A percentile compares a stretch with the other conserved stretches of the same genome.
Evolutionary conservation across 2,329 filamentous ascomycete genomes (phyloP).

Genomic region (Herpotrichia juniperi): DNA sequence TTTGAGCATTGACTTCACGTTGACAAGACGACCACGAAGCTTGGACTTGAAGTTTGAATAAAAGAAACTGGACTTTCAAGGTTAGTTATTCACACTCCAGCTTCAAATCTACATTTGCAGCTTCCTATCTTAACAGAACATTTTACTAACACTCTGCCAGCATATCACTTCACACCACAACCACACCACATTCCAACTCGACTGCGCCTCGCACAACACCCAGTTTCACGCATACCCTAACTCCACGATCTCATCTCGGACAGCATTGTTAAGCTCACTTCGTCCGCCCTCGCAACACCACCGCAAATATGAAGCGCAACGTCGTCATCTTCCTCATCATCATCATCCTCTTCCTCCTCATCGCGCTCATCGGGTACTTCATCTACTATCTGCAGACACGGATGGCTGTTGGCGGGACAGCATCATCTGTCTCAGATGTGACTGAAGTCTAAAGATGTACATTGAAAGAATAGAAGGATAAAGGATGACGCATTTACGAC

Average conservation of each 20-base stretch:
- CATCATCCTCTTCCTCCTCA: slow-evolving; percentile 59
- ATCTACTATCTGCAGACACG: slow-evolving; percentile 57
- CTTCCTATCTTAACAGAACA: background rate
- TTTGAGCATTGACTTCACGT: slow-evolving; percentile 1
- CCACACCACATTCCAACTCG: background rate
- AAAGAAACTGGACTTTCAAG: background rate
- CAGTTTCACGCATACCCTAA: too few relatives aligned
- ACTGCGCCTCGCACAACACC: too few relatives aligned
- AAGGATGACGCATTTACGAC: background rate
- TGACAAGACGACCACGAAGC: background rate
- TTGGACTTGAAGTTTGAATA: background rate
- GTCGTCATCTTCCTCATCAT: slow-evolving; percentile 60
- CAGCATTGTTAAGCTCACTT: too few relatives aligned
- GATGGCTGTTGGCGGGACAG: slow-evolving; percentile 45
- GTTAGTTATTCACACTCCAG: slow-evolving; percentile 10
- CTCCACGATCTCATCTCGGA: too few relatives aligned
- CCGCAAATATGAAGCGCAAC: slow-evolving; percentile 55
- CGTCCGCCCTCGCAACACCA: background rate
- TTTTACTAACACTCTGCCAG: background rate
- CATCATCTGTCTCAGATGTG: slow-evolving; percentile 38
- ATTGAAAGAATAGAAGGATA: background rate
- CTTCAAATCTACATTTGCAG: background rate
- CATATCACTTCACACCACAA: background rate
- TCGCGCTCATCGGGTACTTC: slow-evolving; percentile 55
- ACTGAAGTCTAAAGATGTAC: slow-evolving; percentile 20